Evolutionary conservation across 805 yeast species (phyloP).

Genomic region (Brettanomyces naardenensis): DNA sequence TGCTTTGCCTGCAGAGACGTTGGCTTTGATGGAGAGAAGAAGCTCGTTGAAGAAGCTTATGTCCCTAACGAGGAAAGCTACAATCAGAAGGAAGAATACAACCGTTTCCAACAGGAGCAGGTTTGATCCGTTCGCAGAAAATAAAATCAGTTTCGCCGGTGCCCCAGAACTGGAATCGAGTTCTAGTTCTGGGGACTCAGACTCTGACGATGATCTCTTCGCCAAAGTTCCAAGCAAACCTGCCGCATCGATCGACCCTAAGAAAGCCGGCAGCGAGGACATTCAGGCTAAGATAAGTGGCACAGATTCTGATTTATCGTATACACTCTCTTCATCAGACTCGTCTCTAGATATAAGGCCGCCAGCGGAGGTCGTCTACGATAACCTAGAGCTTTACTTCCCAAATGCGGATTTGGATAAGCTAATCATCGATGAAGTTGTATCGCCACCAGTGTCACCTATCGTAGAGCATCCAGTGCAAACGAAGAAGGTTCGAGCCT

Average conservation of each 20-base stretch:
- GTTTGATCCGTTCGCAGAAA: constrained; percentile 58
- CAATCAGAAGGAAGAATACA: constrained; percentile 9
- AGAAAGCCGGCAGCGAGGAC: neutral
- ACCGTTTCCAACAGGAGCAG: constrained; percentile 4
- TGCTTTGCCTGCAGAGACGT: constrained; percentile 6
- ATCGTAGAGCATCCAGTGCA: neutral
- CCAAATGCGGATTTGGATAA: constrained; percentile 89
- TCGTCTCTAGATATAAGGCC: constrained; percentile 69
- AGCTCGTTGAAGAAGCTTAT: constrained; percentile 5
- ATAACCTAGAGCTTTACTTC: constrained; percentile 84
- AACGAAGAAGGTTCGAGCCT: constrained; percentile 8
- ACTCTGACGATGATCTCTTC: constrained; percentile 52
- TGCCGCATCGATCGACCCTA: neutral
- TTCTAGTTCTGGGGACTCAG: constrained; percentile 25
- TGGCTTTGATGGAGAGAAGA: constrained; percentile 2
- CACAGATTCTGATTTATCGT: neutral
- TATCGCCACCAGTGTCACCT: constrained; percentile 50
- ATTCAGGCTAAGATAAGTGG: neutral
- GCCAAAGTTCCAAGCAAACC: constrained; percentile 35
- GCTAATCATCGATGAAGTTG: constrained; percentile 74
- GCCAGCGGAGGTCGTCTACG: constrained; percentile 87
- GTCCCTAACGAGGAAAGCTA: constrained; percentile 8
- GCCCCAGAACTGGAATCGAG: constrained; percentile 52
- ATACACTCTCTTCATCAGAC: constrained; percentile 8
- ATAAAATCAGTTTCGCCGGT: constrained; percentile 63